Conservation (phyloP, 176 grass and related monocot species). For the Alloteropsis semialata region DNA sequence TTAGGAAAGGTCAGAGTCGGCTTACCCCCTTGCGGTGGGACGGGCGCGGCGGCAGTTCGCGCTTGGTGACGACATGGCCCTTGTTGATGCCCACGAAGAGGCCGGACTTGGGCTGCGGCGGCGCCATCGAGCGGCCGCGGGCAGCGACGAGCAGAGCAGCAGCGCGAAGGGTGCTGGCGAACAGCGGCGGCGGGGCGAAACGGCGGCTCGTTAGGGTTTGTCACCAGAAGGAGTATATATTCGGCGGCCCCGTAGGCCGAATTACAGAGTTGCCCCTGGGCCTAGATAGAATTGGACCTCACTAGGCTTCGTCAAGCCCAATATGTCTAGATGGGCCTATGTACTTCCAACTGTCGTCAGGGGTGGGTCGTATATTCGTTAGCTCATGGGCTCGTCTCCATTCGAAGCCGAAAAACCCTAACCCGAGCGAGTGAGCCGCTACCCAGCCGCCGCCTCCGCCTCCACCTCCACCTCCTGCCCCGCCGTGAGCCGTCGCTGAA, state of each 20-base stretch:
- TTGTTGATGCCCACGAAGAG: slow-evolving; percentile 73
- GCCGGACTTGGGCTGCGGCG: slow-evolving; percentile 53
- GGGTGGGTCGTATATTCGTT: neutral
- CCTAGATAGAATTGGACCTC: neutral
- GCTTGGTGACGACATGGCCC: slow-evolving; percentile 68
- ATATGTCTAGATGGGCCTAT: neutral
- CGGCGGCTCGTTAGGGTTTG: too few species aligned
- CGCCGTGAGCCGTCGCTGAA: neutral
- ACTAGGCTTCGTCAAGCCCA: neutral
- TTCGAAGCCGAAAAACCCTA: slow-evolving; percentile 33
- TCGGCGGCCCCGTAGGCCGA: neutral
- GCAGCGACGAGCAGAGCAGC: too few species aligned
- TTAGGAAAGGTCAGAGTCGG: too few species aligned
- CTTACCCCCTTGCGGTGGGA: slow-evolving; percentile 68
- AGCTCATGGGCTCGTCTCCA: neutral
- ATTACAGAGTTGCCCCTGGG: slow-evolving; percentile 33
- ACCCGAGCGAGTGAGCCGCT: neutral
- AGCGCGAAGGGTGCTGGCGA: too few species aligned
- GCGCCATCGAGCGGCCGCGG: too few species aligned
- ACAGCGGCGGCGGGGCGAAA: too few species aligned
- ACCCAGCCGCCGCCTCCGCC: neutral
- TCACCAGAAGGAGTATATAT: slow-evolving; percentile 23
- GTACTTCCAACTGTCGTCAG: neutral
- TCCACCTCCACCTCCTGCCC: neutral
- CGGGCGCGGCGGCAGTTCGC: slow-evolving; percentile 53